Evolutionary conservation across 148 eudicot genomes (phyloP).

Genomic region (Chenopodium formosanum): DNA sequence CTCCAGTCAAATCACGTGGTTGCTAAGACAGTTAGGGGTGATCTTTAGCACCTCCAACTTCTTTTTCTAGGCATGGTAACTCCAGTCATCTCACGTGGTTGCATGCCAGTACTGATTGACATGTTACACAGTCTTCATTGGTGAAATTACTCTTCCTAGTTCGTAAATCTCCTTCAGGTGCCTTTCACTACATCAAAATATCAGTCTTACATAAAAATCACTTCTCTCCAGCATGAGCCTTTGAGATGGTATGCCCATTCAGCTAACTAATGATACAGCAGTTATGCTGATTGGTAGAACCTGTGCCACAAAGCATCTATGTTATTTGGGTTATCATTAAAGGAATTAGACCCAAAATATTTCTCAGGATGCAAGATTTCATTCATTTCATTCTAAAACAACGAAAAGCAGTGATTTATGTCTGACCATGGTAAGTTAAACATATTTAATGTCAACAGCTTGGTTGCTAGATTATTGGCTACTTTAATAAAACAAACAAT

Average conservation of each 20-base stretch:
- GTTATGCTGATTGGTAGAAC: neutral
- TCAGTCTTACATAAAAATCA: neutral
- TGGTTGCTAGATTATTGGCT: conserved; percentile 11
- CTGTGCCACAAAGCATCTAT: conserved; percentile 12
- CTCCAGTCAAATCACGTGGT: neutral
- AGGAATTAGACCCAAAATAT: neutral
- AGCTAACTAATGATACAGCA: neutral
- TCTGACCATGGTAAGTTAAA: neutral
- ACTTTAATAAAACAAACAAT: neutral
- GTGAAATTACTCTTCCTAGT: neutral
- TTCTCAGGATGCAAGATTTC: neutral
- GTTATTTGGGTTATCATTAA: neutral
- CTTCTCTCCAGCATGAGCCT: conserved; percentile 9
- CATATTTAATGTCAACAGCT: neutral
- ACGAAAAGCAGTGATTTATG: neutral
- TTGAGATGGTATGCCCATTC: neutral
- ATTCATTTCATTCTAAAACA: neutral
- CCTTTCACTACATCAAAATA: neutral
- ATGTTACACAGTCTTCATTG: conserved; percentile 11
- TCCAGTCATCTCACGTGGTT: conserved; percentile 12
- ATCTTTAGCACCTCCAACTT: neutral
- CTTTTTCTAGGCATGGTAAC: conserved; percentile 16
- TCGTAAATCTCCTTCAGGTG: neutral
- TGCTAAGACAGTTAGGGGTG: neutral
- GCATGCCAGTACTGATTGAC: conserved; percentile 15